These are phyloP conservation scores for Leptosphaerulina australis DNA, from an alignment of 2,329 filamentous ascomycete species.

Conservation along the genomic window DNA sequence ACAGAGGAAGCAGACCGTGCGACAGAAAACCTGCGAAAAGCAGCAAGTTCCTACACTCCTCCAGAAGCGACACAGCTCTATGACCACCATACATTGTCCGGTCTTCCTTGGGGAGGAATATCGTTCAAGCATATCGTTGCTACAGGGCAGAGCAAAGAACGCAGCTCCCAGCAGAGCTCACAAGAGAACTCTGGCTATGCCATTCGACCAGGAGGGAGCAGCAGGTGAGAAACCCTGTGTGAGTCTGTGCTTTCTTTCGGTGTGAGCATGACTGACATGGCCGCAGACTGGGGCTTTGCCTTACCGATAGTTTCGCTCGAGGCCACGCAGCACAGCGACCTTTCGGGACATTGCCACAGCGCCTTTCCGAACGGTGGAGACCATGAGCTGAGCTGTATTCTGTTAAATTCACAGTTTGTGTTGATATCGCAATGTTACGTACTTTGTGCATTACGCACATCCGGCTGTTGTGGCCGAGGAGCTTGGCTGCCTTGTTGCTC, in stretches of 20 bases:
- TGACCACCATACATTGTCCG: constrained; percentile 62
- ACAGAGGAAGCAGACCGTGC: constrained; percentile 70
- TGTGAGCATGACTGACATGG: constrained; percentile 29
- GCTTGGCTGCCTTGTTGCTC: not conserved
- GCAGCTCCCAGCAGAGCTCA: constrained; percentile 51
- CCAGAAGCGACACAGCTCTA: constrained; percentile 63
- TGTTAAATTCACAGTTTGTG: constrained; percentile 4
- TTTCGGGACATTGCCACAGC: constrained; percentile 31
- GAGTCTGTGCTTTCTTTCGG: constrained; percentile 30
- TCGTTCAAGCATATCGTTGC: constrained; percentile 62
- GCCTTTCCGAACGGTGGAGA: constrained; percentile 12
- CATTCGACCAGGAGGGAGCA: constrained; percentile 46
- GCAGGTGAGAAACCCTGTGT: constrained; percentile 46
- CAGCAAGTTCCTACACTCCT: constrained; percentile 68
- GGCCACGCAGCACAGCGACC: constrained; percentile 41
- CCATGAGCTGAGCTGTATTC: constrained; percentile 8
- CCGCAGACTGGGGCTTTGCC: constrained; percentile 47
- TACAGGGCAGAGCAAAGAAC: constrained; percentile 53
- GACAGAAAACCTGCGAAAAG: constrained; percentile 66
- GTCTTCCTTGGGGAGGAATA: constrained; percentile 74
- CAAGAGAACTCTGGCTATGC: constrained; percentile 49
- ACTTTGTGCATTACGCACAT: constrained; percentile 4
- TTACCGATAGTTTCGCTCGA: constrained; percentile 51
- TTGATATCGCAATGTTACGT: not conserved
- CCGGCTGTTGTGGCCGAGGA: constrained; percentile 5